These are phyloP conservation scores for Globomyces pollinis-pini DNA, from an alignment of 192 early-diverging fungal genomes.

Conservation along the genomic window DNA sequence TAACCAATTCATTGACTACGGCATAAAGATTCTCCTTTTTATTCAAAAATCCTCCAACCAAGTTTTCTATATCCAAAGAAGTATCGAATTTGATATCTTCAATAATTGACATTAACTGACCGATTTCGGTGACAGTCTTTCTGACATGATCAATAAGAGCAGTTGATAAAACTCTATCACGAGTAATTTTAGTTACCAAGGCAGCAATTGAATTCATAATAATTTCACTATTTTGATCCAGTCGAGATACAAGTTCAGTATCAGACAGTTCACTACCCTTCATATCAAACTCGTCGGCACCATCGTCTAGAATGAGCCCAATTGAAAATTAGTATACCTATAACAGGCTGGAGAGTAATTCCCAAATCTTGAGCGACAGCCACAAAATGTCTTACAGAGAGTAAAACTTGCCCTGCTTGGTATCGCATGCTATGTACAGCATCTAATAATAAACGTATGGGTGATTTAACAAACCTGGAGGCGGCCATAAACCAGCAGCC, in stretches of 20 bases:
- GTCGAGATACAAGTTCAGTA: slow-evolving; percentile 24
- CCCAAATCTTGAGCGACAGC: slow-evolving; percentile 54
- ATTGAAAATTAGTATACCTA: background rate
- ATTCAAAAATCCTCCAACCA: slow-evolving; percentile 23
- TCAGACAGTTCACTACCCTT: slow-evolving; percentile 27
- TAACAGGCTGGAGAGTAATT: slow-evolving; percentile 20
- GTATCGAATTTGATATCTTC: slow-evolving; percentile 37
- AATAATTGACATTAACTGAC: slow-evolving; percentile 36
- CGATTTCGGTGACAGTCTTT: slow-evolving; percentile 38
- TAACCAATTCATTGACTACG: slow-evolving; percentile 41
- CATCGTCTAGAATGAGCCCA: background rate
- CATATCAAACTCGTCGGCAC: slow-evolving; percentile 31
- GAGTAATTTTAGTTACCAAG: slow-evolving; percentile 28
- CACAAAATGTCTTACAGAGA: slow-evolving; percentile 75
- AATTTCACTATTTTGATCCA: slow-evolving; percentile 29
- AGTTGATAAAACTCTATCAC: slow-evolving; percentile 17
- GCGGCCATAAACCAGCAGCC: slow-evolving; percentile 83
- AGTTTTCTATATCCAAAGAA: slow-evolving; percentile 11
- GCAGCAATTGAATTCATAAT: slow-evolving; percentile 26
- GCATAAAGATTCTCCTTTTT: slow-evolving; percentile 36
- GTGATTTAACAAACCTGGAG: too few relatives aligned
- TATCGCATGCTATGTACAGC: slow-evolving; percentile 69
- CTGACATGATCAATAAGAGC: slow-evolving; percentile 34
- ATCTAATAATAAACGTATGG: too few relatives aligned
- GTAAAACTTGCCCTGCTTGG: slow-evolving; percentile 74